Evolutionary conservation across 768 basidiomycete species (phyloP).

Genomic region (Tricholoma sp.): DNA sequence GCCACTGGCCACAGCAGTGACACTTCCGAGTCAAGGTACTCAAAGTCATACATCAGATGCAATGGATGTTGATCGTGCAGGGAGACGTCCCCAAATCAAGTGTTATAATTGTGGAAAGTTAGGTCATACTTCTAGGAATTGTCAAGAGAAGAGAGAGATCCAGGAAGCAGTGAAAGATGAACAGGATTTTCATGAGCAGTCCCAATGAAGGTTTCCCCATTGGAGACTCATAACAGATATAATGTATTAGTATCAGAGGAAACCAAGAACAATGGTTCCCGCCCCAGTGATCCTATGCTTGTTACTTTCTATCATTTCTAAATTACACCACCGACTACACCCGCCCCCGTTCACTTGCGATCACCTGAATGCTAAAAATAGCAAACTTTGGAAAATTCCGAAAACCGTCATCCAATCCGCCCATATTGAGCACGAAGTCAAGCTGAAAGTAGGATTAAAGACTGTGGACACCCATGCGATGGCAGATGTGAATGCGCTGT

Average conservation of each 20-base stretch:
- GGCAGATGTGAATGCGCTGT: background rate
- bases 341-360: too few relatives aligned
- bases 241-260: background rate
- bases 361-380: background rate
- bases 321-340: too few relatives aligned
- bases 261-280: background rate
- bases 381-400: background rate
- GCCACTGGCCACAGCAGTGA: background rate
- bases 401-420: background rate
- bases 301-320: too few relatives aligned
- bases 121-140: too few relatives aligned
- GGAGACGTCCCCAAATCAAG: too few relatives aligned
- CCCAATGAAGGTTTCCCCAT: background rate
- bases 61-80: background rate
- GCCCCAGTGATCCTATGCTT: background rate
- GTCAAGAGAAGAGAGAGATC: too few relatives aligned
- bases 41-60: background rate
- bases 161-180: too few relatives aligned
- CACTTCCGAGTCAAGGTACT: background rate
- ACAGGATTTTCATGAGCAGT: too few relatives aligned
- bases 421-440: background rate
- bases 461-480: background rate
- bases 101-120: too few relatives aligned
- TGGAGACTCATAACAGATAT: background rate
- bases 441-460: background rate